Evolutionary conservation across 73 alveolate species (phyloP).

Genomic region (Paramecium caudatum): DNA sequence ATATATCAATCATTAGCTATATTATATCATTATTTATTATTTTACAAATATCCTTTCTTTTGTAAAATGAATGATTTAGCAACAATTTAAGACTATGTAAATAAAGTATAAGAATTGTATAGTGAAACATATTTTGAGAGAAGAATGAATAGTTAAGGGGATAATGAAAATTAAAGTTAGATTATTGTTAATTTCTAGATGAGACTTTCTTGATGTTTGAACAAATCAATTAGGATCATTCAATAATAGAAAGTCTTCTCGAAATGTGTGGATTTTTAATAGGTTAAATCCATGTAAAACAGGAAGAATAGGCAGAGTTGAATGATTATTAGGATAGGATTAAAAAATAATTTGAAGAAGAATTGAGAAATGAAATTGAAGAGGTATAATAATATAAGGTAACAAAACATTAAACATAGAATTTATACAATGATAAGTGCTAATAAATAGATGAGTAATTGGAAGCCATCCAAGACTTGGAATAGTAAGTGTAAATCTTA

Average conservation of each 20-base stretch:
- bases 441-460: neutral
- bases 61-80: too few species aligned
- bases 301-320: neutral
- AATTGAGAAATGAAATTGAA: neutral
- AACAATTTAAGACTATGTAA: too few species aligned
- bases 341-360: neutral
- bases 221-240: neutral
- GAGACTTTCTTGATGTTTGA: conserved; percentile 16
- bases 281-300: neutral
- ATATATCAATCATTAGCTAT: too few species aligned
- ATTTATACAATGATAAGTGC: conserved; percentile 10
- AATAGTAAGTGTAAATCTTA: neutral
- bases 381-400: neutral
- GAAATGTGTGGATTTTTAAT: conserved; percentile 2
- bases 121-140: too few species aligned
- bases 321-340: neutral
- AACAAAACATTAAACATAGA: neutral
- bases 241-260: neutral
- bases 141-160: neutral
- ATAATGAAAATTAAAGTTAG: conserved; percentile 4
- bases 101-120: too few species aligned
- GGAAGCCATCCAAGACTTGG: neutral
- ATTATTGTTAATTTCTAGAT: neutral
- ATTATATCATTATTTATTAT: too few species aligned
- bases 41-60: too few species aligned